A percentile compares a stretch with the other conserved stretches of the same genome.
phyloP scores from a whole-genome alignment of 306 rosid species.

The Pterocarpus macrocarpus region DNA sequence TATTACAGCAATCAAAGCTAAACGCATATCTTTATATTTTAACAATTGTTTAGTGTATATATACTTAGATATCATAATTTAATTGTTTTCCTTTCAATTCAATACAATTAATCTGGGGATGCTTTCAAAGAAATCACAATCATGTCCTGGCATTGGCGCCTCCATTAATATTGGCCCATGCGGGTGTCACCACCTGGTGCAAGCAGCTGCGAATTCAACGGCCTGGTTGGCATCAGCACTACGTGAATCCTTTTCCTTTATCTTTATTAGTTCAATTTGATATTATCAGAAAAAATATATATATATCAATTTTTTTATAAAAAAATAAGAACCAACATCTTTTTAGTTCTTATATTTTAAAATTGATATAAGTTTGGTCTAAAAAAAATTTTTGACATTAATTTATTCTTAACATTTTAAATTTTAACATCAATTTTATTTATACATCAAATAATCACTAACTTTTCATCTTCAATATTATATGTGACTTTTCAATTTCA shows the following conservation, averaged over 20 bases:
- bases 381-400: no score
- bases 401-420: no score
- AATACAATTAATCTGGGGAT: background rate
- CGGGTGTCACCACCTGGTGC: background rate
- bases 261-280: background rate
- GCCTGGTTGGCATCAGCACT: slow-evolving; percentile 4
- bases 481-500: no score
- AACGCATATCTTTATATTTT: background rate
- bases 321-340: no score
- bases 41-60: background rate
- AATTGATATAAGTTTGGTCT: no score
- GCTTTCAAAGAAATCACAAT: background rate
- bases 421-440: no score
- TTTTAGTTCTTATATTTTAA: no score
- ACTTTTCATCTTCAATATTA: no score
- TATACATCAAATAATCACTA: no score
- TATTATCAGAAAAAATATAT: no score
- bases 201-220: background rate
- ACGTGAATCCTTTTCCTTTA: background rate
- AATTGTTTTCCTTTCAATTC: background rate
- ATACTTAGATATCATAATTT: background rate
- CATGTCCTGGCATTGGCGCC: background rate
- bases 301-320: no score
- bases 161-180: slow-evolving; percentile 7
- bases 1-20: background rate